These are phyloP conservation scores for Vaccinium darrowii DNA, from an alignment of 148 eudicot species.

Conservation along the genomic window DNA sequence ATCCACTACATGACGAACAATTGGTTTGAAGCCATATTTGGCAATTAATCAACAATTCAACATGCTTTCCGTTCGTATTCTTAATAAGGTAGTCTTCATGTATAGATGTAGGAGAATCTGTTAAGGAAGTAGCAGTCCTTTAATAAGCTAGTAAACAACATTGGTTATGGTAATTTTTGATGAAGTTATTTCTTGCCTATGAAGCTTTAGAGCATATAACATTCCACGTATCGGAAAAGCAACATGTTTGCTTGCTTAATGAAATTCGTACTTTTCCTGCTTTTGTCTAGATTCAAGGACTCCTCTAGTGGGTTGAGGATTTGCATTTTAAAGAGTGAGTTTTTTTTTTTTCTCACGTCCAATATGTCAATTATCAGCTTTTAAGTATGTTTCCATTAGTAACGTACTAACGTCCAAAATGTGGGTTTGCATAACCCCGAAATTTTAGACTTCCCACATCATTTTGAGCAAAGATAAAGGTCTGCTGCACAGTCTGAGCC, in stretches of 20 bases:
- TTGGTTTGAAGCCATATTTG: not conserved
- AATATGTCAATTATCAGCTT: not conserved
- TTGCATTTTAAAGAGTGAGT: not conserved
- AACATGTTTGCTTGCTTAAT: not conserved
- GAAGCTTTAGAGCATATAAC: constrained; percentile 1
- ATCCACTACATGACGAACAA: not conserved
- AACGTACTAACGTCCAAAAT: not conserved
- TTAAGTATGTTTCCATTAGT: not conserved
- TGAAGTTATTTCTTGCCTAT: not conserved
- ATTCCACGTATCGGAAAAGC: not conserved
- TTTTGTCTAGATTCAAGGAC: not conserved
- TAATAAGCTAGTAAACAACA: not conserved
- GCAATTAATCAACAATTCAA: not conserved
- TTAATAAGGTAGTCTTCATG: not conserved
- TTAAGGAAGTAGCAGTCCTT: not conserved
- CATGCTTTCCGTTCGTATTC: not conserved
- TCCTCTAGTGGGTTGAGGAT: not conserved
- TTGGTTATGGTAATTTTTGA: not conserved
- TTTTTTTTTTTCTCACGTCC: not conserved
- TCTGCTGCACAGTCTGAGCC: not conserved
- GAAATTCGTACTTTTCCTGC: not conserved
- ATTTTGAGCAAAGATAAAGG: not conserved
- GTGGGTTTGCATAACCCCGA: not conserved
- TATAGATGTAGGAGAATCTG: not conserved
- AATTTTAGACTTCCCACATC: not conserved